Evolutionary conservation across 192 early-diverging fungal species (phyloP), one percentile per base, ranked within the genome.

Genomic region (Spinellus fusiger): DNA sequence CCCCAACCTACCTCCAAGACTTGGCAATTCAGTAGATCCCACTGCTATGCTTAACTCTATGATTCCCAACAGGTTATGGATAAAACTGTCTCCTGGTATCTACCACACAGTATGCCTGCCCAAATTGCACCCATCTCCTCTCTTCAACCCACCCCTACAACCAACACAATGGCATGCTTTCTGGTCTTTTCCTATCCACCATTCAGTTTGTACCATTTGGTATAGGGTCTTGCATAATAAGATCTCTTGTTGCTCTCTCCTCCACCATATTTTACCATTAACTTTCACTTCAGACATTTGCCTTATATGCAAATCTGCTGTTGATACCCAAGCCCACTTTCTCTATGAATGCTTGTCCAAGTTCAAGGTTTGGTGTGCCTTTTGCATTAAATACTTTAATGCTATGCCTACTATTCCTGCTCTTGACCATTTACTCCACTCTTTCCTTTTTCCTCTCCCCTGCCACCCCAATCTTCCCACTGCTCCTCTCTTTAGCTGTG

Each of bases 281-380:
- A 10, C 27, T 7, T 32, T 54, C 33, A 7, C 10, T 6, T 54
- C 52, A 32, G 15, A 10, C 27, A 32, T 31, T 32, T 54, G 29
- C 31, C n/a, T 18, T 54, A 26, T 54, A 6, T 54, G 29, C 20
- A 18, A 6, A n/a, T 32, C 52, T 31, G 29, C 27, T 27, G 52
- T 32, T 54, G 52, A 54, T 26, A 32, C 52, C 18, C 40, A 32
- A n/a, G 31, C 29, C 52, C 18, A 54, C 33, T 54, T 54, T 54
- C 52, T 54, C 31, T 54, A 28, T 54, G 28, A 10, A 27, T 54
- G 27, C 52, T 31, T 31, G 20, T 31, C 33, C 27, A 54, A 54
- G 52, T 18, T 31, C 31, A 18, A 27, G 18, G 27, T 54, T 31
- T 54, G 52, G 52, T 27, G 29, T 32, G 29, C 29, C 52, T 54